Percentiles rank a stretch among this genome's conserved stretches.
Evolutionary conservation across 208 protist genomes (phyloP).

Genomic region (Leishmania tarentolae): DNA sequence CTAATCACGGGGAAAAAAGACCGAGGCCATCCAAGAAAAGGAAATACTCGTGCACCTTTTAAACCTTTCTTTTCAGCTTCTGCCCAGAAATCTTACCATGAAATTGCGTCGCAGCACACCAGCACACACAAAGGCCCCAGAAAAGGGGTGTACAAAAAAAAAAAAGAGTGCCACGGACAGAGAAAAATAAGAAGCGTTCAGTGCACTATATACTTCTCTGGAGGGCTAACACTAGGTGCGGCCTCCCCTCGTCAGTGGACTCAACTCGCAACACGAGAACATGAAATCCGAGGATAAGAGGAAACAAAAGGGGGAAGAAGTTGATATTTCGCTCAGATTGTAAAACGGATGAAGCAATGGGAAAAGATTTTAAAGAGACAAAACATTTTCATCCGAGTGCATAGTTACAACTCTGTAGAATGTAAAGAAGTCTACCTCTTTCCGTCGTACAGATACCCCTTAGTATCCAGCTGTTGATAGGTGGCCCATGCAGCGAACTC

Average conservation of each 20-base stretch:
- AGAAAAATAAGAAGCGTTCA: not conserved
- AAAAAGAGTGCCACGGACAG: not conserved
- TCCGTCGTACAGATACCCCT: conserved; percentile 50
- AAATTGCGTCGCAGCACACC: not conserved
- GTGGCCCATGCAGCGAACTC: conserved; percentile 74
- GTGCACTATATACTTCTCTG: not conserved
- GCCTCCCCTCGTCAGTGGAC: not conserved
- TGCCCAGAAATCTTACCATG: not conserved
- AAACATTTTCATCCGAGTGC: not conserved
- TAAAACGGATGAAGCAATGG: not conserved
- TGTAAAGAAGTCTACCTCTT: not conserved
- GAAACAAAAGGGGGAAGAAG: not conserved
- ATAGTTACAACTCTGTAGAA: not conserved
- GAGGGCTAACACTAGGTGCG: not conserved
- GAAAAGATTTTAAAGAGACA: not conserved
- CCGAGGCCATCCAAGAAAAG: not conserved
- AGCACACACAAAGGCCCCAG: not conserved
- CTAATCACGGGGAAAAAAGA: not conserved
- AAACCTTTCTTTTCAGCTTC: not conserved
- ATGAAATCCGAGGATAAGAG: too few relatives aligned
- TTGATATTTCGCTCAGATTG: not conserved
- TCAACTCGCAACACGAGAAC: not conserved
- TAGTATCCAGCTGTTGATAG: not conserved
- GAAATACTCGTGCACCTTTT: not conserved
- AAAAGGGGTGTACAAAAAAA: not conserved